Percentiles rank a stretch among this genome's conserved stretches.
Evolutionary conservation across 139 green algal species (phyloP).

Genomic region (Chlorella sp.): DNA sequence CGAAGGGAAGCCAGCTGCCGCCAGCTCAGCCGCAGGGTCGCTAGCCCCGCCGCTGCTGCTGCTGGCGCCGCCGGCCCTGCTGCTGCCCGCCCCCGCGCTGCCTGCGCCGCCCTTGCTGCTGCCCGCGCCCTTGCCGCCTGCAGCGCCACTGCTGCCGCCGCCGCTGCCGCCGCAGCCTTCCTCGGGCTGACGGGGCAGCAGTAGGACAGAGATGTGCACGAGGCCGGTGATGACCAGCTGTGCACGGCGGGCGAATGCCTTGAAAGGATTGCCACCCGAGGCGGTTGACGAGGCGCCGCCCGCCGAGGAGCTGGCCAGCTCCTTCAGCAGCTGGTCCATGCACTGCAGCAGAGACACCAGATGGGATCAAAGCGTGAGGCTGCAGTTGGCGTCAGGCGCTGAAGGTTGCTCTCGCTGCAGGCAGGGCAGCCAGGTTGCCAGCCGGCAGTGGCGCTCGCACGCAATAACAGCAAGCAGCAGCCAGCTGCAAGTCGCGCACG

Average conservation of each 20-base stretch:
- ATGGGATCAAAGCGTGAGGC: too few relatives aligned
- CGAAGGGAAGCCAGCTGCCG: neutral
- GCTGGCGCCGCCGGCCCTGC: too few relatives aligned
- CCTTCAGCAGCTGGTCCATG: constrained; percentile 37
- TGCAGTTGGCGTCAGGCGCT: too few relatives aligned
- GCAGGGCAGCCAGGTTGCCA: too few relatives aligned
- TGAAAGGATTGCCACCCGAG: constrained; percentile 28
- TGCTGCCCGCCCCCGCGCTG: too few relatives aligned
- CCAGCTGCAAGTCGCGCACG: too few relatives aligned
- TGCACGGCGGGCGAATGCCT: constrained; percentile 32
- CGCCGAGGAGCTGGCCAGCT: neutral
- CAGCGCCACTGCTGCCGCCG: neutral
- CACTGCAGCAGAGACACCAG: neutral
- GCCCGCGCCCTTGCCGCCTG: constrained; percentile 3
- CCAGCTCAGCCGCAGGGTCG: too few relatives aligned
- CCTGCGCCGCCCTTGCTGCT: too few relatives aligned
- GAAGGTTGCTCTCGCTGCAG: too few relatives aligned
- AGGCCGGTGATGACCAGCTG: constrained; percentile 43
- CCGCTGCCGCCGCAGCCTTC: neutral
- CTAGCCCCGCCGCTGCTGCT: too few relatives aligned
- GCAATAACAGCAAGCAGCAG: too few relatives aligned
- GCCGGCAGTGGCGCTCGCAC: too few relatives aligned
- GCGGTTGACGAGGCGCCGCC: neutral
- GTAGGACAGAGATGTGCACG: constrained; percentile 44
- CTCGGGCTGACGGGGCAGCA: constrained; percentile 33